Conservation (phyloP, 371 early-diverging fungal genomes). For the Mortierella sp. region DNA sequence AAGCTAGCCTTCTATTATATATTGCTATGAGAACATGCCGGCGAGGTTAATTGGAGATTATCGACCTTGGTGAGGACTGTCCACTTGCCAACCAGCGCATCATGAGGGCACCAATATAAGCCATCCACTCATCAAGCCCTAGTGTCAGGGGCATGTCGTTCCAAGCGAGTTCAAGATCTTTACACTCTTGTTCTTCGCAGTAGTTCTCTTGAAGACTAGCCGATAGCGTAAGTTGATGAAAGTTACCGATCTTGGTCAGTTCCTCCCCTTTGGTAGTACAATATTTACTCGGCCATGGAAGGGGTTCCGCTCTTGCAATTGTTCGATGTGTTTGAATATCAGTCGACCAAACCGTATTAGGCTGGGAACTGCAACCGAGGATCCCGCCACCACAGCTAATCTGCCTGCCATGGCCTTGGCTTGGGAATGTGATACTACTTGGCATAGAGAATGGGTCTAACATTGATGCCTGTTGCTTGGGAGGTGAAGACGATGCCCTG, state of each 20-base stretch:
- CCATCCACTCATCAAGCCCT: constrained; percentile 53
- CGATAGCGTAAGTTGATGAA: neutral
- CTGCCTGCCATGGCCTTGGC: constrained; percentile 14
- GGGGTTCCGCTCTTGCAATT: constrained; percentile 18
- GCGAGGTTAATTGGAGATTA: neutral
- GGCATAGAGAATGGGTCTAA: constrained; percentile 55
- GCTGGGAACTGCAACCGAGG: neutral
- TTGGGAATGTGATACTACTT: constrained; percentile 48
- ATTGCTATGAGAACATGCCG: neutral
- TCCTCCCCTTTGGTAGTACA: neutral
- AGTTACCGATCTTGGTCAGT: neutral
- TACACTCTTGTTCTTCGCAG: constrained; percentile 11
- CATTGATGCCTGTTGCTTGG: constrained; percentile 27
- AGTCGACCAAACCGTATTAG: constrained; percentile 32
- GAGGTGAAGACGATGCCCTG: neutral
- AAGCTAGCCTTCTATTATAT: neutral
- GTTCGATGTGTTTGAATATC: constrained; percentile 26
- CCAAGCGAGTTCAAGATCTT: constrained; percentile 42
- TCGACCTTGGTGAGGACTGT: constrained; percentile 38
- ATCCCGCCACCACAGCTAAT: neutral
- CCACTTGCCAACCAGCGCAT: constrained; percentile 55
- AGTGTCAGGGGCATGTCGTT: constrained; percentile 53
- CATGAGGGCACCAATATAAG: constrained; percentile 52
- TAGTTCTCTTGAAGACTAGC: neutral
- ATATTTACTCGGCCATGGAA: neutral